Conservation (phyloP, 1,139 yeast genomes). For the Nakaseomyces nivariensis region DNA sequence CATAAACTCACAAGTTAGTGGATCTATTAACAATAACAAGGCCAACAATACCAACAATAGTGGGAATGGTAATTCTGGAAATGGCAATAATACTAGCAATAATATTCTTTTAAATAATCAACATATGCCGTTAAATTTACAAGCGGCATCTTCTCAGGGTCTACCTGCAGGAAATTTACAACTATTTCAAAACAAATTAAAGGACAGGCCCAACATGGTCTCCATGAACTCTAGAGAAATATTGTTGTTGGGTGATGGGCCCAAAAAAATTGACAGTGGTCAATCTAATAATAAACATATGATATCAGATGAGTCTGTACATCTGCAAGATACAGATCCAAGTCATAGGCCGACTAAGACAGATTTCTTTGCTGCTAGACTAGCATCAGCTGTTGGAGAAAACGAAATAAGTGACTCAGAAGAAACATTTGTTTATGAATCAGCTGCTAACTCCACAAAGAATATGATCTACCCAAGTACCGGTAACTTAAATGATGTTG, state of each 20-base stretch:
- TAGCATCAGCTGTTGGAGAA: conserved; percentile 91
- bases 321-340: conserved; percentile 5
- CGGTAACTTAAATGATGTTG: conserved; percentile 7
- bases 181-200: conserved; percentile 5
- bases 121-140: background rate
- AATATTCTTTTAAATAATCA: conserved; percentile 1
- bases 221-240: conserved; percentile 18
- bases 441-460: conserved; percentile 34
- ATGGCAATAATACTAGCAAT: conserved; percentile 1
- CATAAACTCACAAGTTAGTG: background rate
- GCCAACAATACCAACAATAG: background rate
- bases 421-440: conserved; percentile 87
- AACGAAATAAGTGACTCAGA: conserved; percentile 79
- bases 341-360: conserved; percentile 46
- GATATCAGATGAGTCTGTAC: conserved; percentile 3
- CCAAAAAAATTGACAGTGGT: conserved; percentile 1
- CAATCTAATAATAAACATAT: conserved; percentile 2
- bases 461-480: conserved; percentile 25
- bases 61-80: conserved; percentile 5
- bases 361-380: conserved; percentile 85
- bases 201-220: conserved; percentile 17
- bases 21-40: conserved; percentile 1
- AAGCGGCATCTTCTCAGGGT: background rate
- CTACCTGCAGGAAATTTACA: background rate
- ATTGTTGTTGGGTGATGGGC: conserved; percentile 10